Conservation (phyloP, 371 early-diverging fungal species). For the Homolaphlyctis polyrhiza region DNA sequence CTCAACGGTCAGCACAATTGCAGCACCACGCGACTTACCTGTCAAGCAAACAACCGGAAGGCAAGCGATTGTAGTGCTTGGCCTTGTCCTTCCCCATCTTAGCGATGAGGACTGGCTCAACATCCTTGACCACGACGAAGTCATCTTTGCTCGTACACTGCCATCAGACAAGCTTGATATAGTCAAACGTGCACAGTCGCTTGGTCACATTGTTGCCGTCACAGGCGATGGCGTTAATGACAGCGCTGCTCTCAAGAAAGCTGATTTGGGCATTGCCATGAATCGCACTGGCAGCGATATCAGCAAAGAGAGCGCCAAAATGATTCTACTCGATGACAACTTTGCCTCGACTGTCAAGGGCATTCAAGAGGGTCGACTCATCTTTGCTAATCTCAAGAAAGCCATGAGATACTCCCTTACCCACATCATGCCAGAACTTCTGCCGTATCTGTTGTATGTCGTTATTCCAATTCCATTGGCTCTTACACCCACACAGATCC, state of each 20-base stretch:
- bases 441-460: slow-evolving; percentile 41
- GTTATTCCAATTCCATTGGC: slow-evolving; percentile 49
- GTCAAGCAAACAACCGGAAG: slow-evolving; percentile 1
- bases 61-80: slow-evolving; percentile 32
- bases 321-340: slow-evolving; percentile 54
- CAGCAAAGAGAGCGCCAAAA: slow-evolving; percentile 47
- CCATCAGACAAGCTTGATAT: slow-evolving; percentile 51
- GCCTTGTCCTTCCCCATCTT: slow-evolving; percentile 26
- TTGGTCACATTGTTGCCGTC: slow-evolving; percentile 53
- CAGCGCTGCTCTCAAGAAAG: slow-evolving; percentile 51
- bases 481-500: slow-evolving; percentile 45
- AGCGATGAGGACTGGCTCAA: slow-evolving; percentile 39
- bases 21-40: background rate
- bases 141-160: slow-evolving; percentile 48
- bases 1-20: background rate
- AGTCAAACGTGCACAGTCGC: slow-evolving; percentile 39
- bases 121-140: slow-evolving; percentile 35
- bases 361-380: slow-evolving; percentile 48
- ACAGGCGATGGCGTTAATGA: slow-evolving; percentile 64
- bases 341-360: slow-evolving; percentile 45
- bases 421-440: slow-evolving; percentile 48
- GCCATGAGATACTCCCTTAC: slow-evolving; percentile 48
- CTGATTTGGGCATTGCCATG: slow-evolving; percentile 61
- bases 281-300: slow-evolving; percentile 51
- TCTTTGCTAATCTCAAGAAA: slow-evolving; percentile 53